These are phyloP conservation scores for Aspergillus sergii DNA, from an alignment of 2,329 filamentous ascomycete genomes.

Conservation along the genomic window DNA sequence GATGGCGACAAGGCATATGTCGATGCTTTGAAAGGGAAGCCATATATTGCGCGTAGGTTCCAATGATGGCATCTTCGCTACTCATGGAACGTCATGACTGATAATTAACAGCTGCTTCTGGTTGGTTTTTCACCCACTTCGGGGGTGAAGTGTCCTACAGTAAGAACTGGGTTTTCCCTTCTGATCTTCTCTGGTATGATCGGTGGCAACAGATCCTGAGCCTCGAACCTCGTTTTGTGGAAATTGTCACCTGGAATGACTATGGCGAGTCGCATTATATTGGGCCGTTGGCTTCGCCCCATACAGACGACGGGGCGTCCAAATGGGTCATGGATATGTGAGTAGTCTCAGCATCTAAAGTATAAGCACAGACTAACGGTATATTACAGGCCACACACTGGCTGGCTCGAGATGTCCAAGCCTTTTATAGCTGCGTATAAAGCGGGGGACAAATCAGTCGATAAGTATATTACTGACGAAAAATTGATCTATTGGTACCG, in stretches of 20 bases:
- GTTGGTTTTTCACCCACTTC: conserved; percentile 58
- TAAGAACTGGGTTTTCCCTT: conserved; percentile 57
- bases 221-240: conserved; percentile 52
- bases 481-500: conserved; percentile 61
- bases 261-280: conserved; percentile 61
- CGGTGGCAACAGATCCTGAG: conserved; percentile 47
- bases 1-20: conserved; percentile 40
- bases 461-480: conserved; percentile 49
- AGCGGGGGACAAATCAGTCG: conserved; percentile 40
- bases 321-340: conserved; percentile 56
- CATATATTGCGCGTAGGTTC: conserved; percentile 52
- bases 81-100: background rate
- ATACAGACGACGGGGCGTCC: conserved; percentile 43
- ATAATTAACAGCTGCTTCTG: conserved; percentile 40
- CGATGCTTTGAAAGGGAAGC: conserved; percentile 40
- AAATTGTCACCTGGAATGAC: conserved; percentile 54
- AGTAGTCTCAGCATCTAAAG: conserved; percentile 15
- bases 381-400: conserved; percentile 49
- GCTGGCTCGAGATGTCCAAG: conserved; percentile 57
- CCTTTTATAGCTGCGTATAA: conserved; percentile 59
- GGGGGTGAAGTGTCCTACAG: conserved; percentile 48
- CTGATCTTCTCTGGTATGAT: conserved; percentile 48
- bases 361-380: background rate
- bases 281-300: conserved; percentile 49
- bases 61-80: background rate